phyloP scores from a whole-genome alignment of 768 basidiomycete species.

The Hemileccinum rubropunctum region DNA sequence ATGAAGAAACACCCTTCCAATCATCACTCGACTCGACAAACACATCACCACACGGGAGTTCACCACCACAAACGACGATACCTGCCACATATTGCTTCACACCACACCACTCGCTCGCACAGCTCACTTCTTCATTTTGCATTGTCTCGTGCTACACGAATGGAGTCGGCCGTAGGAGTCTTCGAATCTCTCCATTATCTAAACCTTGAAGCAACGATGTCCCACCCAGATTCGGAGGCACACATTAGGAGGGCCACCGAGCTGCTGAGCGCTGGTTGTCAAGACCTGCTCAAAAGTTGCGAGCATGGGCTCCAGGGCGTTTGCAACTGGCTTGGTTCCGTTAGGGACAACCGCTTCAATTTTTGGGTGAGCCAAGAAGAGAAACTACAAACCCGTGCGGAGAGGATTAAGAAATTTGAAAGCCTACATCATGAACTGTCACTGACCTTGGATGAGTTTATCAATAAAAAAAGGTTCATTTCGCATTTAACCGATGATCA shows the following conservation, averaged over 20 bases:
- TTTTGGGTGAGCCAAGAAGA: conserved; percentile 36
- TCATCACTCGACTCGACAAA: conserved; percentile 1
- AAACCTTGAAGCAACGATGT: conserved; percentile 57
- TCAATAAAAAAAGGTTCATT: conserved; percentile 49
- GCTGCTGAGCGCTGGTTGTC: conserved; percentile 52
- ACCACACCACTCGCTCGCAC: conserved; percentile 34
- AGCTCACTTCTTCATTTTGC: conserved; percentile 40
- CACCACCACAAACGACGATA: conserved; percentile 11
- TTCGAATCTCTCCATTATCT: conserved; percentile 73
- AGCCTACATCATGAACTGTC: conserved; percentile 37
- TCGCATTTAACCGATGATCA: not conserved
- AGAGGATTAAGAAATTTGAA: conserved; percentile 37
- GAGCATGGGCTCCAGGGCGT: conserved; percentile 39
- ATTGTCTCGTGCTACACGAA: conserved; percentile 28
- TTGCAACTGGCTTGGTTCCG: conserved; percentile 49
- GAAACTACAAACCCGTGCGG: conserved; percentile 30
- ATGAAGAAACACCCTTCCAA: not conserved
- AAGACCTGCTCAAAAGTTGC: conserved; percentile 48
- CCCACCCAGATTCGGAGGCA: conserved; percentile 45
- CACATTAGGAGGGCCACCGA: conserved; percentile 42
- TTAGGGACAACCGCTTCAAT: conserved; percentile 35
- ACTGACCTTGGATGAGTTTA: conserved; percentile 44
- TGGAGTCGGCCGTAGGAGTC: conserved; percentile 62
- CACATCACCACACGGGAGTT: conserved; percentile 1
- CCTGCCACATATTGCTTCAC: conserved; percentile 12